Conservation (phyloP, 2,329 filamentous ascomycete genomes). For the Acrocalymma vagum region DNA sequence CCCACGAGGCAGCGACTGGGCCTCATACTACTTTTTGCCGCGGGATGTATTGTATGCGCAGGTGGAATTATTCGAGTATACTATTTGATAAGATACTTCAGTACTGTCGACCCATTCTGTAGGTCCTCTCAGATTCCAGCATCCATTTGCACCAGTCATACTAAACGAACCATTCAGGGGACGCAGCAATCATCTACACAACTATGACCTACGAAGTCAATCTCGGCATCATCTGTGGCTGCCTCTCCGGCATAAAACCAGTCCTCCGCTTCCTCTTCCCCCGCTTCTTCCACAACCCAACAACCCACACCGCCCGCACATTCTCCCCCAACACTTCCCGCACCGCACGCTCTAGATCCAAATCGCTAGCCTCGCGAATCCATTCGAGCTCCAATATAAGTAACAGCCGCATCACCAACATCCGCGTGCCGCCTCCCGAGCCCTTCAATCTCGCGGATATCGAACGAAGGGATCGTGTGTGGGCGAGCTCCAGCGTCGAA, state of each 20-base stretch:
- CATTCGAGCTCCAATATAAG: too few species aligned
- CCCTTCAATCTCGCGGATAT: too few species aligned
- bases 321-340: too few species aligned
- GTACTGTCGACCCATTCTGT: conserved; percentile 34
- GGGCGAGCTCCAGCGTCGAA: too few species aligned
- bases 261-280: conserved; percentile 39
- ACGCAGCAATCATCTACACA: conserved; percentile 30
- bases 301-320: too few species aligned
- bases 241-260: conserved; percentile 41
- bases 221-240: conserved; percentile 40
- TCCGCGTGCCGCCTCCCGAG: too few species aligned
- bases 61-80: conserved; percentile 36
- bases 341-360: too few species aligned
- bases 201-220: conserved; percentile 36
- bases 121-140: conserved; percentile 3
- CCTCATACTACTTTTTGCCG: conserved; percentile 33
- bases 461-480: too few species aligned
- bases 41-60: conserved; percentile 37
- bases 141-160: not conserved
- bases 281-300: too few species aligned
- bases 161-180: conserved; percentile 21
- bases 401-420: too few species aligned
- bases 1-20: conserved; percentile 37
- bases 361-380: too few species aligned
- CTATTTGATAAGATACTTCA: conserved; percentile 36